Conservation (phyloP, 306 rosid species). For the Abrus pulchellus region DNA sequence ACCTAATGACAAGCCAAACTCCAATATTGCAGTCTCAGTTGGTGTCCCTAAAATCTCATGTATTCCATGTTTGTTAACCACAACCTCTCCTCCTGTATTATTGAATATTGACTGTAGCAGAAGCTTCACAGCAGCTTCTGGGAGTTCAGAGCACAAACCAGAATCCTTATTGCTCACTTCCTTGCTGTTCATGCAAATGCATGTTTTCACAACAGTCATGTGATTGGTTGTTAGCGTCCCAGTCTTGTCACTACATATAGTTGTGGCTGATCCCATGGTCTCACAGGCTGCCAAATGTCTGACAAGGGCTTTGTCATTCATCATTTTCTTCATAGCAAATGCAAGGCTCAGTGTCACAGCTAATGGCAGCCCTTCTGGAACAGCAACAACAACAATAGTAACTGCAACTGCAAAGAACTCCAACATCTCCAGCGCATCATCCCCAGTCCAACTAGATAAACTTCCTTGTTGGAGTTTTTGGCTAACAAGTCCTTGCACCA, state of each 20-base stretch:
- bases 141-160: constrained; percentile 69
- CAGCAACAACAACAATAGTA: constrained; percentile 97
- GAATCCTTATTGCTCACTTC: constrained; percentile 64
- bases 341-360: constrained; percentile 98
- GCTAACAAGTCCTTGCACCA: constrained; percentile 77
- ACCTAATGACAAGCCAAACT: constrained; percentile 84
- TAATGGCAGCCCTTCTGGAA: constrained; percentile 94
- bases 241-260: constrained; percentile 94
- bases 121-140: constrained; percentile 65
- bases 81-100: constrained; percentile 96
- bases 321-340: constrained; percentile 98
- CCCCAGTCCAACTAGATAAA: constrained; percentile 79
- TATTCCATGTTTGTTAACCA: constrained; percentile 75
- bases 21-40: constrained; percentile 86
- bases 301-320: constrained; percentile 98
- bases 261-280: constrained; percentile 98
- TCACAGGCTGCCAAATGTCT: constrained; percentile 98
- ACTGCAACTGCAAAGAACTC: constrained; percentile 93
- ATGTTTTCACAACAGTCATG: constrained; percentile 96
- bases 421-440: constrained; percentile 78
- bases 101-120: constrained; percentile 81
- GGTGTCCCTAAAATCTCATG: constrained; percentile 88
- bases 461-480: constrained; percentile 71
- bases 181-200: constrained; percentile 79
- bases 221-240: constrained; percentile 95